Base-by-base conservation (phyloP, 2,329 filamentous ascomycete species). In the Rhynchosporium agropyri region DNA sequence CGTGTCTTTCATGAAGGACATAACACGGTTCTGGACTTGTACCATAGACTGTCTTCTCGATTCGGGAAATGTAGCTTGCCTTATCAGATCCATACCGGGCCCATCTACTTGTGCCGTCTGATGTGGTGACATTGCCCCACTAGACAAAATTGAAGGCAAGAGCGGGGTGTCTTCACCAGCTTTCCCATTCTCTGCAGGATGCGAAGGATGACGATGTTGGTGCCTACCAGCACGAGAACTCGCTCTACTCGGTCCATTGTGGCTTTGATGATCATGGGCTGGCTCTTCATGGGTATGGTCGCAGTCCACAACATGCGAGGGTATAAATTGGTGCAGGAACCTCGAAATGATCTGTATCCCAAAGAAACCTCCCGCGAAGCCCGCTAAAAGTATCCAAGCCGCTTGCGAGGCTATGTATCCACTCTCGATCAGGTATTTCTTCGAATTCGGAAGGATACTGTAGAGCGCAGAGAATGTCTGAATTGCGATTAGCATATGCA, bases 361-460 rank as follows among this genome's bases (percentile, higher is more conserved):
- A 43, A 92, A 74, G 67, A 92, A 91, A 10, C 91, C 91, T 15
- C 77, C 81, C 4, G 89, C 76, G 73, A 94, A 94, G 73, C 85
- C 89, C 10, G 72, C 83, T 72, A 92, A 88, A 71, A 92, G 80
- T 38, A 86, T 77, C 71, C 90, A 83, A 13, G 88, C 88, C 5
- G 93, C 91, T 2, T 78, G 74, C 65, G 87, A 84, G 3, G 90
- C 80, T 7, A 84, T 81, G 76, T 88, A 87, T 15, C 87, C 88
- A 58, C 87, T 89, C 60, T 86, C 81, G 63, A 83, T 80, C 3
- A 99, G 82, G 73, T 96, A 97, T 45, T 81, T 81, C 73, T 89
- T 92, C 2, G 94, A 88, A 26, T 91, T 92, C 9, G 94, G 94
- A 7, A 98, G 83, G 90, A 98, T 97, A 76, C 88, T 95, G 76